Conservation (phyloP, 352 stramenopile species). For the Globisporangium emineosum region DNA sequence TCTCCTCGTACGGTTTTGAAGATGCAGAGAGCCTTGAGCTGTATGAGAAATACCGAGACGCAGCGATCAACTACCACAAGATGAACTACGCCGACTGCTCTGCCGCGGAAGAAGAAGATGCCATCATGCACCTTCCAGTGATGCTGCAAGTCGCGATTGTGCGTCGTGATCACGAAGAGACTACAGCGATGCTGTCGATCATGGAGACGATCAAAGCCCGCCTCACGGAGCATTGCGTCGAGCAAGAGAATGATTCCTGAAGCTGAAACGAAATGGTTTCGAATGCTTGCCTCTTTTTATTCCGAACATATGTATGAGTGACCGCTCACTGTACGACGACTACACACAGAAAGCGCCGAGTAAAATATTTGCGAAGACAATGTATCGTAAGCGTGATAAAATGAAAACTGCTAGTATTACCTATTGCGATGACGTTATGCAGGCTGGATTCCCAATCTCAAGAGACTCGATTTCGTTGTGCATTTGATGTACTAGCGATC, state of each 20-base stretch:
- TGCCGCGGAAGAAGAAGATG: constrained; percentile 82
- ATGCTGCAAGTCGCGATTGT: constrained; percentile 83
- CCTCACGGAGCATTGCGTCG: constrained; percentile 51
- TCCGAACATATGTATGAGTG: not conserved
- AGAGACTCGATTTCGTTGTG: constrained; percentile 34
- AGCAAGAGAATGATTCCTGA: constrained; percentile 49
- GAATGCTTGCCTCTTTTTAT: not conserved
- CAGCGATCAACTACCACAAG: constrained; percentile 76
- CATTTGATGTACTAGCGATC: constrained; percentile 32
- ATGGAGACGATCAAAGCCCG: constrained; percentile 70
- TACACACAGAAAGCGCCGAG: not conserved
- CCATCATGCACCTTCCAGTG: constrained; percentile 87
- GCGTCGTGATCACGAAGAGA: constrained; percentile 68
- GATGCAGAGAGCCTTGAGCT: constrained; percentile 72
- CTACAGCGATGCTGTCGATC: constrained; percentile 69
- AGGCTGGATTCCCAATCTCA: not conserved
- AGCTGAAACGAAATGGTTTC: not conserved
- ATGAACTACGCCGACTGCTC: constrained; percentile 83
- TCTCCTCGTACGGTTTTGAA: constrained; percentile 68
- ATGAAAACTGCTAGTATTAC: not conserved
- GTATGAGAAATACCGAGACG: constrained; percentile 85
- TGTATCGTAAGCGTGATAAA: not conserved
- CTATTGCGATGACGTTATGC: not conserved
- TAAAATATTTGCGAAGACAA: not conserved
- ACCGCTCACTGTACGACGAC: not conserved